Evolutionary conservation across 2,329 filamentous ascomycete genomes (phyloP).

Genomic region (Hymenoscyphus occultus): DNA sequence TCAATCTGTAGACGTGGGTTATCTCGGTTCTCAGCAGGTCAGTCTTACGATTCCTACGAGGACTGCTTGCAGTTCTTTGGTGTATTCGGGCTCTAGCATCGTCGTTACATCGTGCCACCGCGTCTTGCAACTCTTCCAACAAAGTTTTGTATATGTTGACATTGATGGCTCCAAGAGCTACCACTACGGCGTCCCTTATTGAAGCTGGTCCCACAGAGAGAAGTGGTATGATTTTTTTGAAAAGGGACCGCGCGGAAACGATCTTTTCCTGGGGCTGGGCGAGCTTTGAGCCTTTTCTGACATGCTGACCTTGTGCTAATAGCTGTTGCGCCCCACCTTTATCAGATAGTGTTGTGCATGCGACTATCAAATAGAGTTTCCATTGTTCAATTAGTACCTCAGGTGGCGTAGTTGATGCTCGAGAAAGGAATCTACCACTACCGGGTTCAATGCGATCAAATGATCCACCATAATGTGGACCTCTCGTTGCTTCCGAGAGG

Average conservation of each 20-base stretch:
- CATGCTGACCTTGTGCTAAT: slow-evolving; percentile 64
- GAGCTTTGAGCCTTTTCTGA: slow-evolving; percentile 75
- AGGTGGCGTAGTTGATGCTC: slow-evolving; percentile 68
- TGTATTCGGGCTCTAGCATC: slow-evolving; percentile 86
- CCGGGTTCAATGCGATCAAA: slow-evolving; percentile 46
- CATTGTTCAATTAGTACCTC: slow-evolving; percentile 94
- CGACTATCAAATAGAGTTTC: slow-evolving; percentile 96
- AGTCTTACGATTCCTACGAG: slow-evolving; percentile 76
- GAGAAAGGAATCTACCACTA: slow-evolving; percentile 44
- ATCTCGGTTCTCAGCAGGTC: slow-evolving; percentile 90
- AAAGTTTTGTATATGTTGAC: slow-evolving; percentile 88
- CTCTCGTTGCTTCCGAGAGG: slow-evolving; percentile 70
- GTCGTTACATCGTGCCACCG: slow-evolving; percentile 81
- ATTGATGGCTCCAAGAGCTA: slow-evolving; percentile 92
- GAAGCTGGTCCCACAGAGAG: slow-evolving; percentile 75
- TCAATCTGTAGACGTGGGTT: slow-evolving; percentile 93
- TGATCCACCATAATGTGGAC: slow-evolving; percentile 57
- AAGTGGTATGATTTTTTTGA: slow-evolving; percentile 87
- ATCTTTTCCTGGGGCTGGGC: slow-evolving; percentile 71
- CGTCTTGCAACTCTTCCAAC: slow-evolving; percentile 83
- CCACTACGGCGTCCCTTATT: slow-evolving; percentile 85
- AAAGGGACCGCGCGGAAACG: slow-evolving; percentile 81
- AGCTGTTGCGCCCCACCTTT: slow-evolving; percentile 64
- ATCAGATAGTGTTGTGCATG: slow-evolving; percentile 90
- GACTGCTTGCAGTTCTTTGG: slow-evolving; percentile 78